phyloP scores from a whole-genome alignment of 208 protist species.

The Crithidia mellificae region DNA sequence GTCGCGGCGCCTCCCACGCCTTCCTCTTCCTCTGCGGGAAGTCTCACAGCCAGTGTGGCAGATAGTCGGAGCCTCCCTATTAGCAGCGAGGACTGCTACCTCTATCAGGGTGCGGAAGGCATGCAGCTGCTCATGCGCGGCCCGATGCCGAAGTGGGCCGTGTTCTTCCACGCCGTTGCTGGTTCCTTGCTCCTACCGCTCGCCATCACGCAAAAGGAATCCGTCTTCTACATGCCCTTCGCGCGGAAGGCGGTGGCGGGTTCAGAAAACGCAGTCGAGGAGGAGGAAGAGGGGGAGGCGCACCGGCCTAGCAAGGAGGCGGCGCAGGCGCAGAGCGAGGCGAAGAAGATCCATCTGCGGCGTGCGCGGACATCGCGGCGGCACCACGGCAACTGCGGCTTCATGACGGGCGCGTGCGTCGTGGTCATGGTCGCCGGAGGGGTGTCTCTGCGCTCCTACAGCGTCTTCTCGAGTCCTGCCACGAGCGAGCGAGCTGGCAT shows the following conservation, averaged over 20 bases:
- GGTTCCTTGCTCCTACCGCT: slow-evolving; percentile 31
- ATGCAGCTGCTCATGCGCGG: slow-evolving; percentile 41
- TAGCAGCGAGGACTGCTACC: slow-evolving; percentile 6
- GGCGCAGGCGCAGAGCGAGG: background rate
- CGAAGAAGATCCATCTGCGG: slow-evolving; percentile 9
- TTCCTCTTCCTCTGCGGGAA: too few species aligned
- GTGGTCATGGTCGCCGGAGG: slow-evolving; percentile 19
- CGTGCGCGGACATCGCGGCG: slow-evolving; percentile 5
- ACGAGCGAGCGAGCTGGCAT: slow-evolving; percentile 13
- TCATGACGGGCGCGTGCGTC: slow-evolving; percentile 3
- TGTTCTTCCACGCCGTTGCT: slow-evolving; percentile 19
- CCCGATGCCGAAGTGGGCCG: slow-evolving; percentile 17
- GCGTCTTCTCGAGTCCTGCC: slow-evolving; percentile 5
- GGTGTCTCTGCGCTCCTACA: slow-evolving; percentile 19
- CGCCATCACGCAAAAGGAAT: slow-evolving; percentile 33
- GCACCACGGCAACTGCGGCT: slow-evolving; percentile 17
- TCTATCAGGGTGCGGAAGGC: slow-evolving; percentile 34
- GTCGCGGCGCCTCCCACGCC: too few species aligned
- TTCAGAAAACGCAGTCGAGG: background rate
- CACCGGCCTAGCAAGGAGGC: background rate
- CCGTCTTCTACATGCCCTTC: slow-evolving; percentile 27
- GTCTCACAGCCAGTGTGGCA: too few species aligned
- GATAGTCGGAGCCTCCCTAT: too few species aligned
- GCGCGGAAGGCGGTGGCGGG: background rate
- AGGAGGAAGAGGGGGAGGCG: background rate